Evolutionary conservation across 805 yeast species (phyloP).

Genomic region (Lachancea meyersii): DNA sequence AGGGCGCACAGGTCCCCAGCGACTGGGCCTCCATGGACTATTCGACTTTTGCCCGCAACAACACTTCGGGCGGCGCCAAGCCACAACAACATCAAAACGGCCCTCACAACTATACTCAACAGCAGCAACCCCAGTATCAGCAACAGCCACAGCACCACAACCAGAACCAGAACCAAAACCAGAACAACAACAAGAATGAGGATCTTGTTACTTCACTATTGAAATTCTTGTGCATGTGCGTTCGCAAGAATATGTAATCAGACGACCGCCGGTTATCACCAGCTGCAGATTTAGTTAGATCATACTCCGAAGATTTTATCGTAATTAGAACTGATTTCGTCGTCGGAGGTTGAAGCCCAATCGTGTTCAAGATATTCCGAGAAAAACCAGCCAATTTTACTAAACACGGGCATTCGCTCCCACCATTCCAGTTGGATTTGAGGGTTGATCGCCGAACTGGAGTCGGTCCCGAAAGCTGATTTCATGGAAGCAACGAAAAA

Average conservation of each 20-base stretch:
- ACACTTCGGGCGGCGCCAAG: slow-evolving; percentile 17
- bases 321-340: slow-evolving; percentile 3
- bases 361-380: slow-evolving; percentile 12
- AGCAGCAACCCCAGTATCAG: slow-evolving; percentile 30
- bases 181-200: slow-evolving; percentile 15
- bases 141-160: slow-evolving; percentile 4
- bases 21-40: slow-evolving; percentile 28
- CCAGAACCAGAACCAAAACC: slow-evolving; percentile 13
- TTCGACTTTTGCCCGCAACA: slow-evolving; percentile 8
- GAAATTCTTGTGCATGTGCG: slow-evolving; percentile 33
- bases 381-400: slow-evolving; percentile 20
- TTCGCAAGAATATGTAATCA: slow-evolving; percentile 21
- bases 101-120: slow-evolving; percentile 13
- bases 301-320: slow-evolving; percentile 7
- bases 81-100: slow-evolving; percentile 24
- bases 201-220: slow-evolving; percentile 19
- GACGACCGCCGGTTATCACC: not conserved
- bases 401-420: slow-evolving; percentile 17
- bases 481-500: not conserved
- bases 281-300: not conserved
- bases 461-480: not conserved
- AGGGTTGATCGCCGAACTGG: not conserved
- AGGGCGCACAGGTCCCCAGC: slow-evolving; percentile 41
- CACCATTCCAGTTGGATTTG: slow-evolving; percentile 18
- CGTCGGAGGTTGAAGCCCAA: slow-evolving; percentile 2